Conservation (phyloP, 306 rosid species). For the Quercus cerris region DNA sequence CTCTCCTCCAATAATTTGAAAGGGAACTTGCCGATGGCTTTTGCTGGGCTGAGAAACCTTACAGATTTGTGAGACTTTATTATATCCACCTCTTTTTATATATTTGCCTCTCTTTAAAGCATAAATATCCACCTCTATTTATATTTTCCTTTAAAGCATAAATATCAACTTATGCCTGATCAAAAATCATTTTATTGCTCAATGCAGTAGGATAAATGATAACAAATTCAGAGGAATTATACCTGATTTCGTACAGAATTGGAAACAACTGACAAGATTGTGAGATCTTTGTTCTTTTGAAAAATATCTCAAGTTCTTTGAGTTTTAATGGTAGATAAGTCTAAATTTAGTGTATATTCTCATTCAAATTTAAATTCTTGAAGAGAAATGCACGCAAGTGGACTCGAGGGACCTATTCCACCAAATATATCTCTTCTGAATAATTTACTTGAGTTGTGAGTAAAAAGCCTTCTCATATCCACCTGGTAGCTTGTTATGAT, state of each 20-base stretch:
- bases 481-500: background rate
- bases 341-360: background rate
- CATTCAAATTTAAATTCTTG: conserved; percentile 25
- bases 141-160: background rate
- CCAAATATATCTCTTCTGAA: conserved; percentile 48
- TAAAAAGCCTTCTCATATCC: conserved; percentile 17
- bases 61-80: conserved; percentile 58
- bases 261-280: conserved; percentile 61
- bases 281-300: conserved; percentile 35
- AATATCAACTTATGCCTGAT: background rate
- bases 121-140: background rate
- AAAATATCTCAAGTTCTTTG: conserved; percentile 4
- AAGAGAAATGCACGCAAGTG: conserved; percentile 83
- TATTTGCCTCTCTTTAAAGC: no score
- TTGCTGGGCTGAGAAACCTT: conserved; percentile 25
- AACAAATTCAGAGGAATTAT: conserved; percentile 63
- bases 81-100: background rate
- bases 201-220: conserved; percentile 75
- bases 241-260: conserved; percentile 70
- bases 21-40: conserved; percentile 14
- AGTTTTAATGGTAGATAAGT: background rate
- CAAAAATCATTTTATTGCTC: conserved; percentile 8
- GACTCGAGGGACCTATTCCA: conserved; percentile 79
- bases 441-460: conserved; percentile 59
- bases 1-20: conserved; percentile 21